Base-by-base conservation (phyloP, 2,329 filamentous ascomycete genomes). In the Cordyceps fumosorosea region DNA sequence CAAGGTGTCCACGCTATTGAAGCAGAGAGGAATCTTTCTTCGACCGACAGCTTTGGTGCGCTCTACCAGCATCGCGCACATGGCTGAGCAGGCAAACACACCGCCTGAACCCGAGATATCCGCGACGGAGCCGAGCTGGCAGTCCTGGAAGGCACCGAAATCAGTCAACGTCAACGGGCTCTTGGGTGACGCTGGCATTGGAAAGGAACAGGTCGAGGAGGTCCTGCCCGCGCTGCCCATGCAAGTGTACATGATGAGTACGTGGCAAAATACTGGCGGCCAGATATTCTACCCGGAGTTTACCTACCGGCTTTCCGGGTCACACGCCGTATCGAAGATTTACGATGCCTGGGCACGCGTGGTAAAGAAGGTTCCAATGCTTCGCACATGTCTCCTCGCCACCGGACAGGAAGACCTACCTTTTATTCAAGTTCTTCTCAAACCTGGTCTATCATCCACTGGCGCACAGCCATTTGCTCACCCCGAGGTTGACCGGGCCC, bases 211-310 rank as follows among this genome's bases (percentile, higher is more conserved):
- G 4, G 74, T 90, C 14, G 82, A 89, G 63, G 69, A 69, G 0
- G 66, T 89, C 0, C 72, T 93, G 1, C 91, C 91, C 1, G 86
- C 87, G 3, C 85, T 90, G 3, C 81, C 91, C 2, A 90, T 91
- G 68, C 92, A 97, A 71, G 76, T 84, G 0, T 93, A 95, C 72
- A 91, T 95, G 86, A 77, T 97, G 29, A 86, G 84, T 18, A 81
- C 85, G 50, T 96, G 91, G 90, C 82, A 89, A 64, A 86, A 84
- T 50, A 85, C 87, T 0, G 69, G 77, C 1, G 89, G 90, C 0
- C 71, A 73, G 0, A 77, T 90, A 0, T 96, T 96, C 74, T 91
- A 88, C 69, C 85, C 91, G 0, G 82, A 80, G 0, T 96, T 97
- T 71, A 75, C 72, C 5, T 93, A 89, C 70, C 71, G 73, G 1